Evolutionary conservation across 139 green algal genomes (phyloP), one percentile per base, ranked within the genome.

Genomic region (Coccomyxa sp.): DNA sequence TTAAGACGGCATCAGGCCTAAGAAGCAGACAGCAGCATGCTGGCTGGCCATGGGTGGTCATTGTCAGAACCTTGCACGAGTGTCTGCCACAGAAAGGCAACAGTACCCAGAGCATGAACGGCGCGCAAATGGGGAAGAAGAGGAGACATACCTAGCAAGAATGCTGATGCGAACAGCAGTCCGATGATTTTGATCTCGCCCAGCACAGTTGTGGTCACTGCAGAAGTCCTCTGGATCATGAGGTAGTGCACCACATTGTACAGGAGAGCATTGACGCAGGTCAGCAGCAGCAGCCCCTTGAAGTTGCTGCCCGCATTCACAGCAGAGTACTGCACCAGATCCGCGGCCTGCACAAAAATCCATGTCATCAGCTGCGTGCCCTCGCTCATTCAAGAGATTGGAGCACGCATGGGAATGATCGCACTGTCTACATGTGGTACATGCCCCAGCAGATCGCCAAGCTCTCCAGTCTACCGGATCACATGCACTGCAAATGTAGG

Each of bases 131-230:
- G 54, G 16, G 54, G n/a, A n/a, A n/a, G n/a, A n/a, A 33, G 70
- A 7, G 6, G 70, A 16, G 33, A 29, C 78, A 58, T 70, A 81
- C 88, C 89, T n/a, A 93, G 79, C 50, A 92, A 64, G 16, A 91
- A 31, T 2, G 78, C 73, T 31, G 87, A 91, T 18, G 88, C 74
- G 39, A 90, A 27, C 41, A 92, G 69, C 33, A 92, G 77, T 8
- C 74, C 84, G 10, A 90, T 78, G 40, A 92, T 90, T 70, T 90
- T 93, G 70, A 87, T 74, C 76, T 90, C 86, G 9, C 86, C 86
- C 24, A 92, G 75, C 58, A 92, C 87, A 6, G 87, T 91, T 14
- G 87, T 91, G 33, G 87, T 88, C 36, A 86, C 82, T n/a, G 85
- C 87, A 1, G 68, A 82, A 29, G 77, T 90, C 8, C 55, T 70